Percentiles rank a stretch among this genome's conserved stretches.
Conservation (phyloP, 306 rosid genomes). For the Gynostemma pentaphyllum region DNA sequence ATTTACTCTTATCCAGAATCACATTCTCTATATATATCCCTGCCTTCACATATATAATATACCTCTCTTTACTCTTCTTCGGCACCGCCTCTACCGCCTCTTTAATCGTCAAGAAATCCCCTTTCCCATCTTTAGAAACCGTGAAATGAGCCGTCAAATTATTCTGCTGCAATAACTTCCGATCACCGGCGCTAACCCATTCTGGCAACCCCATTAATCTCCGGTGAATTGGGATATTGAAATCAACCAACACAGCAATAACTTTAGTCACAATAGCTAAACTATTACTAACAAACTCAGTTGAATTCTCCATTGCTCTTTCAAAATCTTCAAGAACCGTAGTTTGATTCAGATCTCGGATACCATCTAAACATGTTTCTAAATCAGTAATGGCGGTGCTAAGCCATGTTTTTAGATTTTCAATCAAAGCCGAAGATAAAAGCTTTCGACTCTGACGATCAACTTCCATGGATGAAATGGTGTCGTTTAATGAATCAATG, state of each 20-base stretch:
- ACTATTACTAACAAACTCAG: conserved; percentile 68
- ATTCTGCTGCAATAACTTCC: conserved; percentile 40
- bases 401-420: conserved; percentile 55
- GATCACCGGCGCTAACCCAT: conserved; percentile 63
- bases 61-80: conserved; percentile 47
- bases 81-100: conserved; percentile 44
- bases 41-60: conserved; percentile 56
- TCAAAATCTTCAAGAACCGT: conserved; percentile 8
- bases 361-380: conserved; percentile 69
- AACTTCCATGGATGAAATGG: conserved; percentile 29
- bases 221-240: conserved; percentile 46
- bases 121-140: conserved; percentile 75
- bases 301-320: conserved; percentile 40
- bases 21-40: conserved; percentile 69
- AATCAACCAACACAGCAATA: conserved; percentile 22
- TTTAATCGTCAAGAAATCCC: conserved; percentile 27
- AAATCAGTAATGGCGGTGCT: conserved; percentile 63
- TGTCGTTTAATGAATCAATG: conserved; percentile 47
- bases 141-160: conserved; percentile 18
- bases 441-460: conserved; percentile 13
- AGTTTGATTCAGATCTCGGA: conserved; percentile 35
- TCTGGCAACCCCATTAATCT: conserved; percentile 47
- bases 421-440: conserved; percentile 22
- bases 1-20: conserved; percentile 49
- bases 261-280: conserved; percentile 67